Percentiles rank a stretch among this genome's conserved stretches.
These are phyloP conservation scores for Pseudohyphozyma bogoriensis DNA, from an alignment of 768 basidiomycete genomes.

Conservation along the genomic window DNA sequence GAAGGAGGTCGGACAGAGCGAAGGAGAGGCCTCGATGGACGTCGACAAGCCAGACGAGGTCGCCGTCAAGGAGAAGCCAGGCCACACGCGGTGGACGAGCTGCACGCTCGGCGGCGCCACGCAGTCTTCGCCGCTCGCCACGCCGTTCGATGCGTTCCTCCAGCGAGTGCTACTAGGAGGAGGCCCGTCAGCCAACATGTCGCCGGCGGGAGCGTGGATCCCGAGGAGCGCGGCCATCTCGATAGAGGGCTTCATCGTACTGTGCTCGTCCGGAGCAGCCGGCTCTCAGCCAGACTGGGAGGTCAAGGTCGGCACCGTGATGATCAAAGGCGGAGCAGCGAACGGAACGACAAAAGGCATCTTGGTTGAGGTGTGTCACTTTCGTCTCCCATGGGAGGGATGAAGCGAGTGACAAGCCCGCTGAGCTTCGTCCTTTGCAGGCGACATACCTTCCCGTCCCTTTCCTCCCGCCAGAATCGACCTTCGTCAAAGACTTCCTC, in stretches of 20 bases:
- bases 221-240: constrained; percentile 14
- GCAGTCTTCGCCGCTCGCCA: background rate
- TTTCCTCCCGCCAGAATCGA: constrained; percentile 13
- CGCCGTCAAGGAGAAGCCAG: background rate
- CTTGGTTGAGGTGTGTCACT: constrained; percentile 13
- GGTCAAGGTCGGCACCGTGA: constrained; percentile 20
- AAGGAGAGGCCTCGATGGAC: background rate
- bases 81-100: constrained; percentile 16
- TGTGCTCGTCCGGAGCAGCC: background rate
- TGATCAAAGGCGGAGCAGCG: constrained; percentile 23
- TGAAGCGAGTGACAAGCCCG: too few species aligned
- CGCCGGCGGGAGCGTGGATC: constrained; percentile 7
- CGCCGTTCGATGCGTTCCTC: constrained; percentile 27
- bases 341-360: constrained; percentile 15
- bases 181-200: background rate
- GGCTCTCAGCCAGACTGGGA: constrained; percentile 14
- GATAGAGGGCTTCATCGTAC: constrained; percentile 18
- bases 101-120: constrained; percentile 4
- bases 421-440: background rate
- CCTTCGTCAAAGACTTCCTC: constrained; percentile 62
- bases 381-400: background rate
- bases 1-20: constrained; percentile 1
- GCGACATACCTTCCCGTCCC: constrained; percentile 20
- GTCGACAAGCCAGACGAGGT: background rate
- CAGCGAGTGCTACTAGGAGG: constrained; percentile 19